Conservation (phyloP, 2,329 filamentous ascomycete species). For the Pseudocercospora macadamiae region DNA sequence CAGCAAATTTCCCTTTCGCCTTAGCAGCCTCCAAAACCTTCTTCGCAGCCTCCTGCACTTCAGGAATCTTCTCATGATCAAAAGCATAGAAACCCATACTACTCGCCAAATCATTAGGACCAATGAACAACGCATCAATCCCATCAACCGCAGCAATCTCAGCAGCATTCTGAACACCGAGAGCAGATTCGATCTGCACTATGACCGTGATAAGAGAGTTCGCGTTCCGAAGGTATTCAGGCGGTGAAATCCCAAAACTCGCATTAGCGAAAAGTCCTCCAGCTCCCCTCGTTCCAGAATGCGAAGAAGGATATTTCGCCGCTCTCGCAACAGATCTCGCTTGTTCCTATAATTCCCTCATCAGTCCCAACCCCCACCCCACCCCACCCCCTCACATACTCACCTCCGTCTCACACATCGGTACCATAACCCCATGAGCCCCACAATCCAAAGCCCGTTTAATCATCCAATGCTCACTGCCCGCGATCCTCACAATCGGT, state of each 20-base stretch:
- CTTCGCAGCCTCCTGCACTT: constrained; percentile 17
- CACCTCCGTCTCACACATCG: constrained; percentile 31
- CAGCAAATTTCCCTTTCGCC: constrained; percentile 18
- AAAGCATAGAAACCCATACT: constrained; percentile 21
- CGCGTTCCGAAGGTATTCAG: constrained; percentile 34
- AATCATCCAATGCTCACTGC: constrained; percentile 64
- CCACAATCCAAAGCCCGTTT: constrained; percentile 63
- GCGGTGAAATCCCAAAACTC: constrained; percentile 11
- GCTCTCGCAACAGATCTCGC: background rate
- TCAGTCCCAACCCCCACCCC: constrained; percentile 19
- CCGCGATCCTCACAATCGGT: constrained; percentile 53
- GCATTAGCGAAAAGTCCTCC: constrained; percentile 54
- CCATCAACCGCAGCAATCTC: constrained; percentile 56
- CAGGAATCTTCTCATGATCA: constrained; percentile 19
- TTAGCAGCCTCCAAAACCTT: constrained; percentile 20
- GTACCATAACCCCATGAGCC: constrained; percentile 62
- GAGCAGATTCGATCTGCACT: constrained; percentile 49
- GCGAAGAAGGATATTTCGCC: background rate
- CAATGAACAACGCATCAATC: constrained; percentile 54
- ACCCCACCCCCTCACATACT: constrained; percentile 27
- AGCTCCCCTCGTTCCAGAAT: constrained; percentile 55
- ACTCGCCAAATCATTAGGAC: constrained; percentile 56
- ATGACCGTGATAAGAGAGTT: constrained; percentile 56
- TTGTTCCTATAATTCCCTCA: background rate
- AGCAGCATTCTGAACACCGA: constrained; percentile 43